These are phyloP conservation scores for Lonicera japonica DNA, from an alignment of 129 eudicot genomes.

Conservation along the genomic window DNA sequence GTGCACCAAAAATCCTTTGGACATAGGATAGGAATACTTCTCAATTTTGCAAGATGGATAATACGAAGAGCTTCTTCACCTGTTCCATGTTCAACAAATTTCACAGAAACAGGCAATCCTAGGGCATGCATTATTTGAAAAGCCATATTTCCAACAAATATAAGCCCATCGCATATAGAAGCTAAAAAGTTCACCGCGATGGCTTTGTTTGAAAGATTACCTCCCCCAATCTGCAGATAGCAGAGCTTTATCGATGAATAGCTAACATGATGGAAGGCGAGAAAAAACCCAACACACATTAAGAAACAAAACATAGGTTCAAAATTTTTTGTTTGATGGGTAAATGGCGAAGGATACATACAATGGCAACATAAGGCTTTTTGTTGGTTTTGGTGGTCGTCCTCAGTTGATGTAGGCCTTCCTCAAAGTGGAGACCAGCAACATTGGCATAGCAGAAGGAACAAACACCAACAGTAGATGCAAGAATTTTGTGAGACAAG, in stretches of 20 bases:
- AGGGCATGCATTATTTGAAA: conserved; percentile 88
- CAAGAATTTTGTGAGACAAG: conserved; percentile 71
- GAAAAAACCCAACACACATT: not conserved
- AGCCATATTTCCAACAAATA: conserved; percentile 79
- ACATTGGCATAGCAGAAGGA: conserved; percentile 51
- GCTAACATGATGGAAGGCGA: not conserved
- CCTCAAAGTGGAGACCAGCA: conserved; percentile 86
- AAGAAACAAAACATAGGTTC: not conserved
- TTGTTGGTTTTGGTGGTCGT: conserved; percentile 27
- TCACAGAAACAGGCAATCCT: conserved; percentile 55
- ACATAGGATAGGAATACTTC: conserved; percentile 43
- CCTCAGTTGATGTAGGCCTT: conserved; percentile 49
- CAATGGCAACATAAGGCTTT: conserved; percentile 64
- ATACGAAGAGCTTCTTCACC: conserved; percentile 41
- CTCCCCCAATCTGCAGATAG: conserved; percentile 66
- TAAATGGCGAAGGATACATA: conserved; percentile 18
- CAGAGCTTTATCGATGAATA: conserved; percentile 6
- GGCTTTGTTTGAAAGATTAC: conserved; percentile 64
- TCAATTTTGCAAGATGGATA: conserved; percentile 40
- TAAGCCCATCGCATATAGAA: conserved; percentile 60
- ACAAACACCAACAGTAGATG: conserved; percentile 84
- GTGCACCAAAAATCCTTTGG: conserved; percentile 77
- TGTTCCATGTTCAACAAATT: conserved; percentile 54
- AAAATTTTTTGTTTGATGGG: not conserved
- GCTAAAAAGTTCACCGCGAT: conserved; percentile 49